Base-by-base conservation (phyloP, 345 rosid genomes). In the Acer campestre region DNA sequence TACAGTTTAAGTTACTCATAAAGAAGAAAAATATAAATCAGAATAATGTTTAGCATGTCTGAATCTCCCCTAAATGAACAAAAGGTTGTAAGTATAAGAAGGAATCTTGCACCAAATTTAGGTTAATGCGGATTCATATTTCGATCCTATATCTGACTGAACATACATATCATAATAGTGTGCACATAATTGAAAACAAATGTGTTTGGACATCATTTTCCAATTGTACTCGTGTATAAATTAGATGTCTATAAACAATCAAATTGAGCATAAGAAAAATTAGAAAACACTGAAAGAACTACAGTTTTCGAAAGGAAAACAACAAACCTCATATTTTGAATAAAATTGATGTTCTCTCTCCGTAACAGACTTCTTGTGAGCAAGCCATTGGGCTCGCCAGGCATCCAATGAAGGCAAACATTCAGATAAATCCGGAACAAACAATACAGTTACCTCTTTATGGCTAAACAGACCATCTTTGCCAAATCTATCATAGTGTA, bases 401-500 rank as follows among this genome's bases (percentile, higher is more conserved):
- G 83, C 56, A 61, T 92, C 95, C 81, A 90, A 75, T 38, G 93
- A 91, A 81, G 99, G 98, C 44, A 96, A 95, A 74, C 97, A 94
- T 72, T 90, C 93, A 20, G 95, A 89, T 74, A 96, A 88, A 83
- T 96, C 97, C 1, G 98, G 99, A 83, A 96, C 97, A 88, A 89
- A 94, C 58, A 92, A 87, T 35, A 96, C 94, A 6, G 97, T 90
- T 75, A 94, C 86, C 88, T 96, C 99, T 79, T 89, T 96, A 82
- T 89, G 94, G 85, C 90, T 90, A 82, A 87, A 94, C 27, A 88
- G 85, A 49, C 99, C 99, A 80, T 96, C 98, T 38, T 86, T 76
- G 48, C 95, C 92, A 83, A 88, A 85, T 88, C 97, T 90, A 72
- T 96, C 98, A 82, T 96, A 96, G 81, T 96, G 97, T 82, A 96